A percentile compares a stretch with the other conserved stretches of the same genome.
Evolutionary conservation across 2,329 filamentous ascomycete genomes (phyloP).

Genomic region (Knoxdaviesia proteae): DNA sequence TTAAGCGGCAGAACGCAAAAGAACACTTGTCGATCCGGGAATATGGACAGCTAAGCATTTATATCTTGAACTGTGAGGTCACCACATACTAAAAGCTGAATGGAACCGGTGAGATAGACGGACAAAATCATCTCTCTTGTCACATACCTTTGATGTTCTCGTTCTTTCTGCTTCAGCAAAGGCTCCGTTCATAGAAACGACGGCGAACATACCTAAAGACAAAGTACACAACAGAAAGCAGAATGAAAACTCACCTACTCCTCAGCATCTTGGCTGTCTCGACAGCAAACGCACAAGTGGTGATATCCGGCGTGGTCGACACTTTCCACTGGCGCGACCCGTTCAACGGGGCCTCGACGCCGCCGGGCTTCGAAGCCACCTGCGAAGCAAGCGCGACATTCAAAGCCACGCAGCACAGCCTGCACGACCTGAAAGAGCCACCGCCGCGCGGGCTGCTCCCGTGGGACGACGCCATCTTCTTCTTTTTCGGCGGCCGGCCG

Average conservation of each 20-base stretch:
- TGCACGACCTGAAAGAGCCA: conserved; percentile 8
- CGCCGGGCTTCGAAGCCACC: conserved; percentile 10
- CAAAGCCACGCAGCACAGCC: conserved; percentile 11
- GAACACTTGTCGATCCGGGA: too few species aligned
- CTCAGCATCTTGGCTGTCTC: background rate
- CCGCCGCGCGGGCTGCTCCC: conserved; percentile 9
- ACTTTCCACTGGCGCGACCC: conserved; percentile 12
- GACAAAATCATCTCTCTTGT: too few species aligned
- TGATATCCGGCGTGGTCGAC: conserved; percentile 8
- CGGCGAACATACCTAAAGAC: conserved; percentile 4
- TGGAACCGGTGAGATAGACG: too few species aligned
- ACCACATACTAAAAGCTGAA: too few species aligned
- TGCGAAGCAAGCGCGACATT: conserved; percentile 11
- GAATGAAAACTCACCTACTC: background rate
- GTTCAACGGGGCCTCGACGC: conserved; percentile 11
- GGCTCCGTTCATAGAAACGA: background rate
- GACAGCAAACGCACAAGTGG: conserved; percentile 1
- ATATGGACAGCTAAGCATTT: too few species aligned
- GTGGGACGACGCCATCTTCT: conserved; percentile 10
- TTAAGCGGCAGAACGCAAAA: too few species aligned
- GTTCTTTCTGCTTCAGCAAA: too few species aligned
- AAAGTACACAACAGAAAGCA: conserved; percentile 1
- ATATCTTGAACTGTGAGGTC: too few species aligned
- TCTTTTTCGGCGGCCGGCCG: conserved; percentile 8
- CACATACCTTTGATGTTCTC: too few species aligned